phyloP scores from a whole-genome alignment of 2,329 filamentous ascomycete genomes.

The Blumeria graminis region DNA sequence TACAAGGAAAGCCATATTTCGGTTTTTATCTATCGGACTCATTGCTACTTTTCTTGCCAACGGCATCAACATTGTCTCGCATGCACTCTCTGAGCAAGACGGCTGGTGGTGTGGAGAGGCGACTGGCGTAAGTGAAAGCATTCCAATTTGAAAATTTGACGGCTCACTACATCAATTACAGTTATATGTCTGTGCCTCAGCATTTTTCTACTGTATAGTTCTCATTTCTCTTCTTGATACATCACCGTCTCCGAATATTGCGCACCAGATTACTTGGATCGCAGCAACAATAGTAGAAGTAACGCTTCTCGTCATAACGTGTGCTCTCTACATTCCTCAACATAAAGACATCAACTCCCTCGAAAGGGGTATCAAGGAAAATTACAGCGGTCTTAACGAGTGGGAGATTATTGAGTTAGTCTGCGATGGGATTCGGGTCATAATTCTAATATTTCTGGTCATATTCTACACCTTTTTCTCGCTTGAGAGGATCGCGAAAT shows the following conservation, averaged over 20 bases:
- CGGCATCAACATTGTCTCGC: constrained; percentile 46
- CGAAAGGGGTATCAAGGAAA: constrained; percentile 16
- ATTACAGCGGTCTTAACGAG: constrained; percentile 16
- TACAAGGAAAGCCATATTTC: constrained; percentile 47
- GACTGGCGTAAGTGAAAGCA: constrained; percentile 35
- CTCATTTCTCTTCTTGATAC: constrained; percentile 72
- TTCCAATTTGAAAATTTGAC: neutral
- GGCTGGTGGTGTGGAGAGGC: constrained; percentile 68
- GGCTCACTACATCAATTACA: constrained; percentile 17
- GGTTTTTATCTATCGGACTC: constrained; percentile 46
- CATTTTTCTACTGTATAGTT: constrained; percentile 70
- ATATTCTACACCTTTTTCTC: constrained; percentile 34
- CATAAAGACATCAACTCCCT: constrained; percentile 32
- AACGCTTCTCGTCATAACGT: constrained; percentile 42
- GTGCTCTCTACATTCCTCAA: constrained; percentile 40
- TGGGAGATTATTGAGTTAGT: constrained; percentile 43
- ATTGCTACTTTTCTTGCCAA: constrained; percentile 55
- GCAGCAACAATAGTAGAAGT: constrained; percentile 50
- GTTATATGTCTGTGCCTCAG: constrained; percentile 67
- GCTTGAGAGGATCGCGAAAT: constrained; percentile 11
- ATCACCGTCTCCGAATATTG: constrained; percentile 52
- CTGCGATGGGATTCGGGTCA: constrained; percentile 42
- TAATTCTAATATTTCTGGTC: constrained; percentile 29
- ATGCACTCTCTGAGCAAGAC: constrained; percentile 42
- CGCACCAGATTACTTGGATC: constrained; percentile 61